phyloP scores from a whole-genome alignment of 2,329 filamentous ascomycete genomes.

The Pseudopyricularia cyperi region DNA sequence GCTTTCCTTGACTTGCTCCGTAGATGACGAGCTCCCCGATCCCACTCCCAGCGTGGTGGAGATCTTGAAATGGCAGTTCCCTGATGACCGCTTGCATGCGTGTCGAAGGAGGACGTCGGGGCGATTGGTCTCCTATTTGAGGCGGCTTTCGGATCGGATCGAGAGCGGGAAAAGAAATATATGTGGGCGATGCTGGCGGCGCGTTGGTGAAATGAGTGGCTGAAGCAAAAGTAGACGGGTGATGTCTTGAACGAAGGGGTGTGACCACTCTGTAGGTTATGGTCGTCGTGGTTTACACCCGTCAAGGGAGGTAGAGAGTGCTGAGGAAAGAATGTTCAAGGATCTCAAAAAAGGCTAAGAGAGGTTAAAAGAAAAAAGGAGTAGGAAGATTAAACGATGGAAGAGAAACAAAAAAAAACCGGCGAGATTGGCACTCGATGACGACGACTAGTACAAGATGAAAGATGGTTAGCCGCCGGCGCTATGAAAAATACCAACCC shows the following conservation, averaged over 20 bases:
- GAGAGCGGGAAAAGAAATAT: not conserved
- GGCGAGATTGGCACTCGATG: not conserved
- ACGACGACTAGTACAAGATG: not conserved
- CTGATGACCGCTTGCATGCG: too few relatives aligned
- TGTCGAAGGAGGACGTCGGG: too few relatives aligned
- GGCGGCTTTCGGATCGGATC: not conserved
- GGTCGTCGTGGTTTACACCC: not conserved
- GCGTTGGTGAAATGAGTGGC: not conserved
- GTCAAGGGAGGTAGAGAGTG: too few relatives aligned
- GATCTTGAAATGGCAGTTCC: slow-evolving; percentile 1
- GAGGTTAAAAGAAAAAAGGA: not conserved
- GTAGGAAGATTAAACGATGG: not conserved
- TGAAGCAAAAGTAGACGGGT: not conserved
- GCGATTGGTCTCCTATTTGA: not conserved
- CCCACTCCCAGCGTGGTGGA: slow-evolving; percentile 8
- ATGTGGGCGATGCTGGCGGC: not conserved
- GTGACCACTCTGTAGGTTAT: too few relatives aligned
- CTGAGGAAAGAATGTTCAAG: not conserved
- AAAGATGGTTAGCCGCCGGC: not conserved
- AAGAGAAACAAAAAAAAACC: not conserved
- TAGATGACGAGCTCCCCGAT: slow-evolving; percentile 7
- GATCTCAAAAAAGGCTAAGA: not conserved
- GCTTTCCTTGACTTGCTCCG: slow-evolving; percentile 8
- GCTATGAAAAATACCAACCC: not conserved
- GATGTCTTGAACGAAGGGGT: not conserved